Base-by-base conservation (phyloP, 331 rosid species). In the Dryas integrifolia region DNA sequence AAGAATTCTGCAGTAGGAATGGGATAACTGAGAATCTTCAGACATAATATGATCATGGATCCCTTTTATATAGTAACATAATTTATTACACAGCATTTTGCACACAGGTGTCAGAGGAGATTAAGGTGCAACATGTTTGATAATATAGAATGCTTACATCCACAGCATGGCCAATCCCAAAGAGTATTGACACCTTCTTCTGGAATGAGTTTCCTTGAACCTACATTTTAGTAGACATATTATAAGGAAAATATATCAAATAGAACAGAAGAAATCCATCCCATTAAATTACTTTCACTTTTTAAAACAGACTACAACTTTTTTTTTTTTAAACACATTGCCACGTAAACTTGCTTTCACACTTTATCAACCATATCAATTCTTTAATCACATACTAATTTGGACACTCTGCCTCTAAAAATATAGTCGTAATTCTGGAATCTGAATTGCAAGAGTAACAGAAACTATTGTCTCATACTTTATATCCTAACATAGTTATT, bases 161-260 rank as follows among this genome's bases (percentile, higher is more conserved):
- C 47, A 81, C 85, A 53, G 87, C 80, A 79, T 86, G 91, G 70
- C 96, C 96, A 84, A 85, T 75, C 59, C 97, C 98, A 74, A 95
- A 89, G 80, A 95, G 67, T 47, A 85, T 68, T 12, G 96, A 64
- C 62, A 83, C 73, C 84, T 95, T 95, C 88, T 95, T 95, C 82
- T 83, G 96, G 88, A 95, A 95, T 5, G 98, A 95, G 85, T 95
- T 95, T 70, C 98, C 98, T 64, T 86, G 96, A 84, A 81, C 85
- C 98, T 94, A 88, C 84, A 84, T 63, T 80, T 64, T 79, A 69
- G 15, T 51, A 65, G 59, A 77, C 35, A 83, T 59, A 57, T 13
- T 68, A 56, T 56, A 43, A 77, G 64, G 18, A 30, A 52, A 57
- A 47, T 30, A 77, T 48, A 47, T 74, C 26, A 13, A 53, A 72